Base-by-base conservation (phyloP, 1,284 basidiomycete genomes). In the Lentinula novae-zelandiae region DNA sequence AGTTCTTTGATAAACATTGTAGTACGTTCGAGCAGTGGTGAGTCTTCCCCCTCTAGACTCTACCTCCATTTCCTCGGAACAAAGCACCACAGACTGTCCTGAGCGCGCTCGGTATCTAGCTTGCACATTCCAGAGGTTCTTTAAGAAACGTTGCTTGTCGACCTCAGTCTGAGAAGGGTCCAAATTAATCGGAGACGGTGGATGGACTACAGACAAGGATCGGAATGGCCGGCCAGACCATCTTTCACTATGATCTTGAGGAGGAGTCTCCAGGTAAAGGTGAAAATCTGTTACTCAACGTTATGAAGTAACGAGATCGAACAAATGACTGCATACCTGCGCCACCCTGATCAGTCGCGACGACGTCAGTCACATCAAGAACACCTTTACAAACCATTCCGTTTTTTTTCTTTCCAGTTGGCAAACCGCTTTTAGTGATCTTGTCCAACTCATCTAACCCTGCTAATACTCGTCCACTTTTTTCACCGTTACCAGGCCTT, bases 361-460 rank as follows among this genome's bases (percentile, higher is more conserved):
- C 89, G 12, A 98, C 77, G 65, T 97, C 94, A 6, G 87, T 82
- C 5, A 98, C 78, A 68, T 95, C 92, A 57, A 97, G 79, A 1
- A 93, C 83, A 0, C 96, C 96, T 69, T 92, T 92, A 75, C 85
- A 98, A 34, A 83, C 84, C 79, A 98, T 84, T 9, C 89, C 90
- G 53, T 83, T 88, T 75, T 89, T 93, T 75, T 88, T 92, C 78
- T 82, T 83, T 10, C 80, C 81, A 40, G 74, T 72, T 38, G 84
- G 81, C 53, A 87, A 72, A 3, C 80, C 79, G 36, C 85, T 82
- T 71, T 89, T 90, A 20, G 87, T 86, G 38, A 96, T 77, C 69
- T 85, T 90, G 58, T 91, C 86, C 17, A 94, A 78, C 56, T 95
- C 90, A 67, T 97, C 93, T 51, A 99, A 77, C 0, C 97, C 96